Percentiles rank a stretch among this genome's conserved stretches.
Evolutionary conservation across 148 eudicot genomes (phyloP).

Genomic region (Arbutus unedo): DNA sequence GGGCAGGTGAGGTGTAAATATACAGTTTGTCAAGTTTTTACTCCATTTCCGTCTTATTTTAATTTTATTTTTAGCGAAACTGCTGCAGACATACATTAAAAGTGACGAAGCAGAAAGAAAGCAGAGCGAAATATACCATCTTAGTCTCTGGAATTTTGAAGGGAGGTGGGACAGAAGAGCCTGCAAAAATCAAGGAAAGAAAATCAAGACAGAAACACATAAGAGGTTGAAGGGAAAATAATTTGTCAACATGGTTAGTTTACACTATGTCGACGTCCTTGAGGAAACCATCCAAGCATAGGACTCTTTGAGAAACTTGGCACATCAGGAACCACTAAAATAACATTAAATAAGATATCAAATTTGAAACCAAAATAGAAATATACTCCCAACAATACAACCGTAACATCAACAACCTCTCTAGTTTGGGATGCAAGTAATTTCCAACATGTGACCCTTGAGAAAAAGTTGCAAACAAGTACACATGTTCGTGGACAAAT

Average conservation of each 20-base stretch:
- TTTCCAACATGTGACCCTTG: not conserved
- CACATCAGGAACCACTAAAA: constrained; percentile 1
- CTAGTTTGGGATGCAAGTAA: not conserved
- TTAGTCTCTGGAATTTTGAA: constrained; percentile 58
- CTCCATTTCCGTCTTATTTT: not conserved
- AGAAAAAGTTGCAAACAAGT: not conserved
- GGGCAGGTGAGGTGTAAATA: not conserved
- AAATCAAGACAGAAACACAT: not conserved
- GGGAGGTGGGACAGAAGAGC: constrained; percentile 76
- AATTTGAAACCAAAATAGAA: not conserved
- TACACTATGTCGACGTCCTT: constrained; percentile 10
- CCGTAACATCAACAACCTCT: not conserved
- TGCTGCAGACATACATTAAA: not conserved
- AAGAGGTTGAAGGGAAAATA: not conserved
- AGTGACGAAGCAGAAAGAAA: constrained; percentile 1
- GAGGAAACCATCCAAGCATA: constrained; percentile 4
- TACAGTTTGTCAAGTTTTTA: not conserved
- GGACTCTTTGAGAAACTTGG: constrained; percentile 3
- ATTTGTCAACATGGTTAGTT: not conserved
- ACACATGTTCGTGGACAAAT: not conserved
- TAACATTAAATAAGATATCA: not conserved
- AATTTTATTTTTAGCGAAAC: not conserved
- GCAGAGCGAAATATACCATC: constrained; percentile 50
- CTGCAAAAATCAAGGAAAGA: constrained; percentile 40
- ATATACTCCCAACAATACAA: not conserved